Evolutionary conservation across 2,329 filamentous ascomycete species (phyloP).

Genomic region (Bipolaris oryzae): DNA sequence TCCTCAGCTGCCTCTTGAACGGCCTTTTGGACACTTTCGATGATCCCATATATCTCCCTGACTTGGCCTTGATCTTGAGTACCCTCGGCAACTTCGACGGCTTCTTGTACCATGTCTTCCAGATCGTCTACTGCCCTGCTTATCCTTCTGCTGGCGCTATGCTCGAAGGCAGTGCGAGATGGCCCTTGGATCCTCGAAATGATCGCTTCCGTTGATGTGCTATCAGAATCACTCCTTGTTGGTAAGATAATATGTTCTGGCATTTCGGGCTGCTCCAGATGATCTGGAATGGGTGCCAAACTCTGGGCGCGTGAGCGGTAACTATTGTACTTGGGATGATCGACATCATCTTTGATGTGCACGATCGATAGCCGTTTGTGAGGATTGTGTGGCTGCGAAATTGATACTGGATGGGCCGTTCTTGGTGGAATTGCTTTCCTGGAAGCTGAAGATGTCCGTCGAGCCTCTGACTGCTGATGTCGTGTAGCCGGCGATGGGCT

Average conservation of each 20-base stretch:
- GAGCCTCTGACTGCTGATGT: conserved; percentile 20
- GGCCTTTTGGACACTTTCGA: conserved; percentile 48
- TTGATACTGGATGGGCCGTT: conserved; percentile 2
- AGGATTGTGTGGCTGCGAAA: conserved; percentile 20
- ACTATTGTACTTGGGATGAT: conserved; percentile 11
- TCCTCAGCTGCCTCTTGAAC: conserved; percentile 40
- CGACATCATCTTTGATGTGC: conserved; percentile 13
- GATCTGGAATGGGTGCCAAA: conserved; percentile 31
- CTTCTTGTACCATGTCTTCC: conserved; percentile 53
- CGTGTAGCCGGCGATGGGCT: conserved; percentile 26
- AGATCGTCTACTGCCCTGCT: conserved; percentile 48
- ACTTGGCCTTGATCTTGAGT: conserved; percentile 40
- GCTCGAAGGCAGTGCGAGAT: conserved; percentile 28
- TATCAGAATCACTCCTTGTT: conserved; percentile 9
- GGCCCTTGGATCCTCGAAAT: conserved; percentile 28
- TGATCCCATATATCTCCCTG: conserved; percentile 49
- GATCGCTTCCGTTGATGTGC: conserved; percentile 10
- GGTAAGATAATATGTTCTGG: conserved; percentile 21
- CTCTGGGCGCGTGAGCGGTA: conserved; percentile 22
- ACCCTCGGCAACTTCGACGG: conserved; percentile 46
- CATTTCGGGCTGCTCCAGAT: conserved; percentile 29
- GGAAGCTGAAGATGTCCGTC: conserved; percentile 12
- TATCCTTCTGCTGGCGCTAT: conserved; percentile 23
- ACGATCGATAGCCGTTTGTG: conserved; percentile 23
- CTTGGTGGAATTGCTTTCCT: conserved; percentile 9